Base-by-base conservation (phyloP, 768 basidiomycete genomes). In the Lepiota brunneoincarnata region DNA sequence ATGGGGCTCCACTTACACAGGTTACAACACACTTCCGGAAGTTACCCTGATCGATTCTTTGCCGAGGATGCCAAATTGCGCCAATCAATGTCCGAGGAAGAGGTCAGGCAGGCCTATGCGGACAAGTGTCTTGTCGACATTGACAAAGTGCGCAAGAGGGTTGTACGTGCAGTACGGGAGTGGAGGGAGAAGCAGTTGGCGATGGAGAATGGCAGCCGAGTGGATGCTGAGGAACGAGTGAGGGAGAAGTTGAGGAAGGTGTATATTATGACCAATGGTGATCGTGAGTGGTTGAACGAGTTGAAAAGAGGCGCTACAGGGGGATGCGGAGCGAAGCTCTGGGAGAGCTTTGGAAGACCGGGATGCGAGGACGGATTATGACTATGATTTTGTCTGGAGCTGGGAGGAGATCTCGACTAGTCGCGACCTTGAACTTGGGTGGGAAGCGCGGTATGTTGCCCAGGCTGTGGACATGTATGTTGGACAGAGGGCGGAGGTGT, bases 401-500 rank as follows among this genome's bases (percentile, higher is more conserved):
- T 83, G 83, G 82, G 72, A 79, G 6, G 69, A 67, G 10, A 71
- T 87, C 28, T 63, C 70, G 49, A 83, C 75, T 26, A 85, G 81
- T 51, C 68, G 80, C 20, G 84, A 88, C 63, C 57, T 88, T 41
- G 51, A 61, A 28, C 60, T 86, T 17, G 73, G 68, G 10, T 75
- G 75, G 76, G 82, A 85, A 62, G 78, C 81, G 50, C 76, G 77
- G 57, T 78, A 77, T 10, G 76, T 85, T 10, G 69, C 76, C 18
- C 82, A 85, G 65, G 76, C 81, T 3, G 66, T 84, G 61, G 87
- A 89, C 65, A 87, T 88, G 86, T 72, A 83, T 58, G 77, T 88
- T 38, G 86, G 76, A 11, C 73, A 82, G 62, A 68, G 82, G 48
- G 85, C 86, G 1, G 79, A 85, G 59, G 73, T 82, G 53, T 81